Conservation (phyloP, 805 yeast genomes). For the Naumovozyma dairenensis region DNA sequence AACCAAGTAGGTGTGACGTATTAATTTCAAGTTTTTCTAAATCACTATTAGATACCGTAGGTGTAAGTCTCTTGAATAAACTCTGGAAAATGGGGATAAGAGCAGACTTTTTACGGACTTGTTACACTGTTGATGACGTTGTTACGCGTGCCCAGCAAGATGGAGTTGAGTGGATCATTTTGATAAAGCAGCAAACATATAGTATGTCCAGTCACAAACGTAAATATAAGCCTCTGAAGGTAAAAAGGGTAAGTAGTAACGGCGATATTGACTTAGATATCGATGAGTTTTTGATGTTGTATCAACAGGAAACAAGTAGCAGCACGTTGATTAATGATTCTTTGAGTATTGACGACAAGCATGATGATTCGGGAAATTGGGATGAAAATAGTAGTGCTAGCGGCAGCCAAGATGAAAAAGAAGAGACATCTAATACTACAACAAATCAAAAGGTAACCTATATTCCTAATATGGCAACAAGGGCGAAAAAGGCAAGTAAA, state of each 20-base stretch:
- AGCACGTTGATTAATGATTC: conserved; percentile 8
- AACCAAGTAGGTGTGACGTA: conserved; percentile 66
- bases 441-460: conserved; percentile 46
- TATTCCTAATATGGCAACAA: conserved; percentile 72
- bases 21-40: conserved; percentile 61
- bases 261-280: conserved; percentile 65
- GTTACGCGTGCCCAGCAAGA: conserved; percentile 51
- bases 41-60: conserved; percentile 45
- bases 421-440: conserved; percentile 12
- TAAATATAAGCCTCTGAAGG: conserved; percentile 65
- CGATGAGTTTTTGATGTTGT: conserved; percentile 48
- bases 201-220: conserved; percentile 30
- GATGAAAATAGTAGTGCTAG: conserved; percentile 25
- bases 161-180: conserved; percentile 67
- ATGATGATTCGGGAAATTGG: conserved; percentile 20
- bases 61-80: conserved; percentile 49
- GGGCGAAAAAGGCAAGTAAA: conserved; percentile 65
- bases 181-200: conserved; percentile 57
- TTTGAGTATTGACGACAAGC: conserved; percentile 12
- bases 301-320: conserved; percentile 28
- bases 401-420: conserved; percentile 20
- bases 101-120: conserved; percentile 53
- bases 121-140: conserved; percentile 53
- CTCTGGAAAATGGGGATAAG: conserved; percentile 75
- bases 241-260: conserved; percentile 51